Conservation (phyloP, 2,329 filamentous ascomycete species). For the Thielaviopsis ethacetica region DNA sequence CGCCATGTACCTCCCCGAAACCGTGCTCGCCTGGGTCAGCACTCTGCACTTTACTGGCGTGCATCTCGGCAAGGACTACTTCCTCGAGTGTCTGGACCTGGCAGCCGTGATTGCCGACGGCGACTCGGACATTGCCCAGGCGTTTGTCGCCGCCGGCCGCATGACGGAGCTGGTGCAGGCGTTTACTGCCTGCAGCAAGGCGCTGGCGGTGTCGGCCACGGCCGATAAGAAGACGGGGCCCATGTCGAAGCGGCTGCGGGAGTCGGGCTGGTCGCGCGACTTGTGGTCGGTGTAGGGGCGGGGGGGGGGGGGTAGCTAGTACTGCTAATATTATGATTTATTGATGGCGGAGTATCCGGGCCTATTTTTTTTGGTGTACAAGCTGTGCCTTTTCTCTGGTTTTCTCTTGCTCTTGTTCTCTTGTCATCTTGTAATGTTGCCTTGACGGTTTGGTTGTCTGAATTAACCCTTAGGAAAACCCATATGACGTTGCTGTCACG, state of each 20-base stretch:
- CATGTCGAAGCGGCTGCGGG: constrained; percentile 40
- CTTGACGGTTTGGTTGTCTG: not conserved
- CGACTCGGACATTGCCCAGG: constrained; percentile 46
- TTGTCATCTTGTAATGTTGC: not conserved
- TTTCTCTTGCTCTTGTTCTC: too few relatives aligned
- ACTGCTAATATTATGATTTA: not conserved
- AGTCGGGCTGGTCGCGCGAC: constrained; percentile 46
- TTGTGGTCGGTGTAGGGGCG: constrained; percentile 40
- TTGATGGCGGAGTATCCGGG: too few relatives aligned
- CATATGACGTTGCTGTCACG: constrained; percentile 7
- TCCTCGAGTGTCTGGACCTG: constrained; percentile 77
- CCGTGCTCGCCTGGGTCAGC: constrained; percentile 67
- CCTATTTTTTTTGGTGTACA: constrained; percentile 1
- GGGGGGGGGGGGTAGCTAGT: not conserved
- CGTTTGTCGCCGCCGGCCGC: constrained; percentile 46
- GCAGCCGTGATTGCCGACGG: constrained; percentile 58
- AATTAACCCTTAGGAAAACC: constrained; percentile 1
- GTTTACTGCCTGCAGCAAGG: constrained; percentile 63
- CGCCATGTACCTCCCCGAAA: constrained; percentile 68
- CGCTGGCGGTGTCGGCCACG: constrained; percentile 39
- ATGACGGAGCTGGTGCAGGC: constrained; percentile 63
- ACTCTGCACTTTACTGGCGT: constrained; percentile 66
- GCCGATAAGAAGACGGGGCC: constrained; percentile 34
- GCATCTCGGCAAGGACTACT: constrained; percentile 54
- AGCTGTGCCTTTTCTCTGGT: too few relatives aligned